Base-by-base conservation (phyloP, 2,329 filamentous ascomycete genomes). In the Pseudovirgaria hyperparasitica region DNA sequence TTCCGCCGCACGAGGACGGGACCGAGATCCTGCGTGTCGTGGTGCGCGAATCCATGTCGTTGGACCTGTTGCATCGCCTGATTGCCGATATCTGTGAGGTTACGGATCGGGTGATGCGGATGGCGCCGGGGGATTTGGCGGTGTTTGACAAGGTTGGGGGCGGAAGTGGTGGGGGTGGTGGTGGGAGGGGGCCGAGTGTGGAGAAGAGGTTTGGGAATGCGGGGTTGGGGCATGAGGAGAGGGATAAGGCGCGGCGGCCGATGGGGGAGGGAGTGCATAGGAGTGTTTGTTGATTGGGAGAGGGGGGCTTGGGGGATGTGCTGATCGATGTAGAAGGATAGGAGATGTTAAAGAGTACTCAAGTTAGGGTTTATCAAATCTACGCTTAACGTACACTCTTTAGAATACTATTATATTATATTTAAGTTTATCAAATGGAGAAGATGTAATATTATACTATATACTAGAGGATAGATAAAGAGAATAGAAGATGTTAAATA, bases 1-100 rank as follows among this genome's bases (percentile, higher is more conserved):
- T 80, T 5, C 75, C 75, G 6, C 73, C 73, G 0, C 60, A 57
- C 22, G 70, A 72, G 43, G 65, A 74, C 10, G 58, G 65, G 28
- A 74, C 57, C 1, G 73, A 80, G 49, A 80, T 79, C 33, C 50
- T 80, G 28, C 59, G 76, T n/a, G 63, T 79, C 1, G 75, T 79
- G 3, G 62, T 80, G 5, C 62, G 75, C 23, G 74, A 80, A 50
- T 71, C 59, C 39, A 70, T 80, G 68, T 70, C 63, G n/a, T 52
- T 77, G n/a, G 74, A 79, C 43, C 55, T 80, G 25, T 56, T 80
- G 15, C 72, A 78, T 46, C 54, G 68, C 2, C 55, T 80, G 15
- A 64, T 80, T 21, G 55, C 61, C 2, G 74, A 79, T 44, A 65
- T 78, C 17, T 63, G 65, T 32, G 46, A 58, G 6, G 66, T 74